Evolutionary conservation across 805 yeast species (phyloP).

Genomic region (Cyberlindnera suaveolens): DNA sequence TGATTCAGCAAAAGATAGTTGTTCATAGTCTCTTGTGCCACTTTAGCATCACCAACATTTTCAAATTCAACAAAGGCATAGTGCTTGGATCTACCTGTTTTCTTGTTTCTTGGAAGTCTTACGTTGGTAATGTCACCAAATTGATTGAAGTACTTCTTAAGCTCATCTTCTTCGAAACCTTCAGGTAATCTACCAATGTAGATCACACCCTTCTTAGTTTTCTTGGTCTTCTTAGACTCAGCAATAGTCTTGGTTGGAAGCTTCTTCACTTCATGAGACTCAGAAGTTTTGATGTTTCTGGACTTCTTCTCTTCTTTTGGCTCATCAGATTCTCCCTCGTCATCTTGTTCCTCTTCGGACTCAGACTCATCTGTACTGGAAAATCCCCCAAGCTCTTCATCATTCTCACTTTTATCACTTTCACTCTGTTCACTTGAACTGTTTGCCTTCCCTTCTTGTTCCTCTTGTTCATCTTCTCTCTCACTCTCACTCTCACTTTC

Average conservation of each 20-base stretch:
- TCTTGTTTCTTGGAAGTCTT: slow-evolving; percentile 81
- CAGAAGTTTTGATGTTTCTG: slow-evolving; percentile 19
- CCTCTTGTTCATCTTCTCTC: slow-evolving; percentile 22
- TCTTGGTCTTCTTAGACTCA: slow-evolving; percentile 19
- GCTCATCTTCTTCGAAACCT: slow-evolving; percentile 80
- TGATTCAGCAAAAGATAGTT: slow-evolving; percentile 88
- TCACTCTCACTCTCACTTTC: slow-evolving; percentile 26
- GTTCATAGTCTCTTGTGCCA: slow-evolving; percentile 94
- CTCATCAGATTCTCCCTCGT: slow-evolving; percentile 24
- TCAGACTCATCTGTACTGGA: slow-evolving; percentile 4
- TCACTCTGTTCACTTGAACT: slow-evolving; percentile 16
- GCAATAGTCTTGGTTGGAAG: slow-evolving; percentile 14
- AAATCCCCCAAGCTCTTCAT: slow-evolving; percentile 8
- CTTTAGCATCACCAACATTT: slow-evolving; percentile 65
- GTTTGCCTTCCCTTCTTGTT: slow-evolving; percentile 13
- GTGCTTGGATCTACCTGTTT: slow-evolving; percentile 86
- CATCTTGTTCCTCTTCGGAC: slow-evolving; percentile 9
- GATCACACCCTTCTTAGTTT: slow-evolving; percentile 54
- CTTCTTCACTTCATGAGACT: slow-evolving; percentile 21
- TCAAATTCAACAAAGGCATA: slow-evolving; percentile 86
- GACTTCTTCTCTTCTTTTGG: slow-evolving; percentile 12
- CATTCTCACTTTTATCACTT: slow-evolving; percentile 17
- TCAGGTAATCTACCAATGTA: slow-evolving; percentile 91
- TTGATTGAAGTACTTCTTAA: slow-evolving; percentile 75
- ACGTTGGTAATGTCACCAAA: slow-evolving; percentile 81